phyloP scores from a whole-genome alignment of 768 basidiomycete genomes.

The Tephrocybe rancida region DNA sequence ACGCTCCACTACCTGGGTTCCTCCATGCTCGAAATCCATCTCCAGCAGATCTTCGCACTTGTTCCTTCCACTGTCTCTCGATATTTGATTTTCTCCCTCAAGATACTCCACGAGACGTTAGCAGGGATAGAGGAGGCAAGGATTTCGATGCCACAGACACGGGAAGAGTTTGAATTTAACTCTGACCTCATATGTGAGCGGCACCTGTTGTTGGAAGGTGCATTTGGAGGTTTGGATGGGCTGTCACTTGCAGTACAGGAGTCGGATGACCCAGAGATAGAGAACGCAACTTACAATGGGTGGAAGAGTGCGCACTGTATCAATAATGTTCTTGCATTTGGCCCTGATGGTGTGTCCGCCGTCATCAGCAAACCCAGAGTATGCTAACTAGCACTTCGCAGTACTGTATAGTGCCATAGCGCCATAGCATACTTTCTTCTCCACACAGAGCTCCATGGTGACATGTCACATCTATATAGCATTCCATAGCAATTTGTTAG shows the following conservation, averaged over 20 bases:
- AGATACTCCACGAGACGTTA: conserved; percentile 32
- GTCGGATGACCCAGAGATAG: conserved; percentile 38
- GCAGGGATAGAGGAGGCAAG: conserved; percentile 27
- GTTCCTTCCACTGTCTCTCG: conserved; percentile 35
- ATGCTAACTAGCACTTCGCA: too few relatives aligned
- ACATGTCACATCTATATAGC: too few relatives aligned
- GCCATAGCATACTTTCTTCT: too few relatives aligned
- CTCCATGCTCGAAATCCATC: conserved; percentile 37
- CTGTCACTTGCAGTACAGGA: conserved; percentile 33
- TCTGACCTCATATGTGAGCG: conserved; percentile 25
- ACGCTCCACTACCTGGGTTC: conserved; percentile 44
- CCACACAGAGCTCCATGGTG: too few relatives aligned
- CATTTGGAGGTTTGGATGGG: conserved; percentile 45
- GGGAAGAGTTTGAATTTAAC: conserved; percentile 28
- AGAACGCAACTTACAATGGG: conserved; percentile 46
- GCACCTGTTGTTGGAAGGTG: conserved; percentile 36
- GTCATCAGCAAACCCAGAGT: too few relatives aligned
- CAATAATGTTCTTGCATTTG: conserved; percentile 34
- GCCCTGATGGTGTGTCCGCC: conserved; percentile 17
- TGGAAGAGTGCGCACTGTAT: conserved; percentile 44
- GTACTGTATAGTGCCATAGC: too few relatives aligned
- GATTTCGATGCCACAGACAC: conserved; percentile 25
- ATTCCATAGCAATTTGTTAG: too few relatives aligned
- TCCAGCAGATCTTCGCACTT: conserved; percentile 48
- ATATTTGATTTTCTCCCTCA: conserved; percentile 36